Conservation (phyloP, 441 rosid species). For the Gossypium schwendimanii region DNA sequence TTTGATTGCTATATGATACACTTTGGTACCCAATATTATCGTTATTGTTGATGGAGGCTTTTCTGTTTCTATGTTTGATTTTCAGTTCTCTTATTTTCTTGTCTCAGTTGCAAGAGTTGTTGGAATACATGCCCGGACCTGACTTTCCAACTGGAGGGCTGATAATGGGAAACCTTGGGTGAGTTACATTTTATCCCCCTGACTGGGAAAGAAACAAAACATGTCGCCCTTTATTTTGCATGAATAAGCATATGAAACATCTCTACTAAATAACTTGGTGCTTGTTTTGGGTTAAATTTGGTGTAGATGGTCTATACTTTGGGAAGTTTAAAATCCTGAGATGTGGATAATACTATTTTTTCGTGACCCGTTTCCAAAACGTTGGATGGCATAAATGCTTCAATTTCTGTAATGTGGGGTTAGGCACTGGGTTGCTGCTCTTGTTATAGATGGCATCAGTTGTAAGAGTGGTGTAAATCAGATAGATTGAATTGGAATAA, state of each 20-base stretch:
- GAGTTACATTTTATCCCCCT: conserved; percentile 17
- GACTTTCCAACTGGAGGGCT: conserved; percentile 98
- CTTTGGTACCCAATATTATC: neutral
- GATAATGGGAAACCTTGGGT: conserved; percentile 95
- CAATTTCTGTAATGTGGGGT: neutral
- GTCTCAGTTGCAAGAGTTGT: conserved; percentile 78
- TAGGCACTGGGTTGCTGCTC: neutral
- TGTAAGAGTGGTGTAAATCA: neutral
- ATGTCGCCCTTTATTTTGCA: neutral
- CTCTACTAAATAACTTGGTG: neutral
- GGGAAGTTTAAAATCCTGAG: neutral
- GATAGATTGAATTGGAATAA: neutral
- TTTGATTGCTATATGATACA: neutral
- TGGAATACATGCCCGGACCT: conserved; percentile 99
- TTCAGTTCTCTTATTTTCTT: conserved; percentile 18
- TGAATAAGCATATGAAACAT: neutral
- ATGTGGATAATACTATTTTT: too few relatives aligned
- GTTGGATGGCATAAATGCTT: neutral
- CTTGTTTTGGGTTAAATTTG: neutral
- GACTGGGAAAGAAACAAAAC: neutral
- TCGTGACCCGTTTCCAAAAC: neutral
- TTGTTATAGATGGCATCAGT: too few relatives aligned
- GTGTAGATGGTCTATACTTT: neutral
- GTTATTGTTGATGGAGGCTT: neutral
- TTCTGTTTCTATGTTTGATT: neutral